Conservation (phyloP, 441 rosid genomes). For the Arabidopsis hybrid region DNA sequence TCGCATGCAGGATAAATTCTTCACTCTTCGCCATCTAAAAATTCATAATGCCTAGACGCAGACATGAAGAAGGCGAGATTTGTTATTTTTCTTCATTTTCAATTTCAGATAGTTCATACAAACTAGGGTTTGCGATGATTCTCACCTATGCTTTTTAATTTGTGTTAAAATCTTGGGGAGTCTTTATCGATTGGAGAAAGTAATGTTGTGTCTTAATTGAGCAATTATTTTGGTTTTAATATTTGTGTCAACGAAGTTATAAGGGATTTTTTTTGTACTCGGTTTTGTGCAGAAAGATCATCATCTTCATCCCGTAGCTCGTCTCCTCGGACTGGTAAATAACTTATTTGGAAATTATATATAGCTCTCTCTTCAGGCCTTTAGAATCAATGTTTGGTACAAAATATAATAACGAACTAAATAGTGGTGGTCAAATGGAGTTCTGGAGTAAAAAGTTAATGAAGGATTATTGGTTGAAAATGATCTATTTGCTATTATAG, state of each 20-base stretch:
- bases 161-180: neutral
- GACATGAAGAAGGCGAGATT: conserved; percentile 56
- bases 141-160: neutral
- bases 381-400: neutral
- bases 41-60: conserved; percentile 60
- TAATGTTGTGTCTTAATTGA: neutral
- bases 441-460: neutral
- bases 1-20: neutral
- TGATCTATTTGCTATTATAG: neutral
- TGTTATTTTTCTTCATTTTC: neutral
- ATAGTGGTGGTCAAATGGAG: neutral
- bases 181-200: neutral
- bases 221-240: neutral
- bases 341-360: neutral
- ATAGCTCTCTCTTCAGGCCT: neutral
- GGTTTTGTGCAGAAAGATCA: conserved; percentile 12
- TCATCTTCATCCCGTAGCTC: conserved; percentile 1
- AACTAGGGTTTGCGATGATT: neutral
- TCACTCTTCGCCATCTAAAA: conserved; percentile 20
- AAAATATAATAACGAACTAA: too few species aligned
- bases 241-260: neutral
- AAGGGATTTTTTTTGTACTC: neutral
- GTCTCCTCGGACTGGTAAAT: neutral
- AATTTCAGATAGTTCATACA: neutral
- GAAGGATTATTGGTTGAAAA: neutral